A percentile compares a stretch with the other conserved stretches of the same genome.
Evolutionary conservation across 176 grass and related monocot species (phyloP).

Genomic region (Rhynchospora pubera): DNA sequence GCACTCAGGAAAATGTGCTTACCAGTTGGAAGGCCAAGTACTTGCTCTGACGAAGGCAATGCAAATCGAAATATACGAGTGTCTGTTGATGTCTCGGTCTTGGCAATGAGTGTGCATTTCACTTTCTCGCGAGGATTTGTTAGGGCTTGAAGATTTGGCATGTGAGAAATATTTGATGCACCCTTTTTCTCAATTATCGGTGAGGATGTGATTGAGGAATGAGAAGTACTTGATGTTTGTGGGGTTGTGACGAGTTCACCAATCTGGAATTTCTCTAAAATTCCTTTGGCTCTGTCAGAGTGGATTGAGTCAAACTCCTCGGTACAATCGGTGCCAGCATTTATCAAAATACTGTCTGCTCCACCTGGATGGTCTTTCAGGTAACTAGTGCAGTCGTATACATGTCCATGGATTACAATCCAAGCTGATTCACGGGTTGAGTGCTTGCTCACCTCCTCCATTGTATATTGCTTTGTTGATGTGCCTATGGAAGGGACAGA

Average conservation of each 20-base stretch:
- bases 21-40: conserved; percentile 56
- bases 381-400: conserved; percentile 74
- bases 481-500: conserved; percentile 48
- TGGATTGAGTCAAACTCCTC: conserved; percentile 96
- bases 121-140: conserved; percentile 50
- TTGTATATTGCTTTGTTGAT: conserved; percentile 8
- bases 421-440: conserved; percentile 52
- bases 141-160: conserved; percentile 33
- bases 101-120: conserved; percentile 36
- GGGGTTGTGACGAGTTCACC: conserved; percentile 42
- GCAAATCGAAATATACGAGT: conserved; percentile 52
- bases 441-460: conserved; percentile 58
- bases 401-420: conserved; percentile 70
- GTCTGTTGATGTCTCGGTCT: conserved; percentile 38
- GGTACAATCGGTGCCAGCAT: conserved; percentile 81
- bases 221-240: background rate
- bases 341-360: conserved; percentile 82
- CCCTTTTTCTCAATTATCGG: background rate
- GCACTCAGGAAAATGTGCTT: conserved; percentile 67
- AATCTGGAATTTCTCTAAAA: conserved; percentile 54
- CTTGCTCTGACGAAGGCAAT: conserved; percentile 35
- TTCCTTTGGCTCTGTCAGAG: conserved; percentile 45
- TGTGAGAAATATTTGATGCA: conserved; percentile 30
- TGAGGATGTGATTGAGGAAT: too few species aligned
- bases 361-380: conserved; percentile 92